Conservation (phyloP, 2,329 filamentous ascomycete genomes). For the Hortaea werneckii region DNA sequence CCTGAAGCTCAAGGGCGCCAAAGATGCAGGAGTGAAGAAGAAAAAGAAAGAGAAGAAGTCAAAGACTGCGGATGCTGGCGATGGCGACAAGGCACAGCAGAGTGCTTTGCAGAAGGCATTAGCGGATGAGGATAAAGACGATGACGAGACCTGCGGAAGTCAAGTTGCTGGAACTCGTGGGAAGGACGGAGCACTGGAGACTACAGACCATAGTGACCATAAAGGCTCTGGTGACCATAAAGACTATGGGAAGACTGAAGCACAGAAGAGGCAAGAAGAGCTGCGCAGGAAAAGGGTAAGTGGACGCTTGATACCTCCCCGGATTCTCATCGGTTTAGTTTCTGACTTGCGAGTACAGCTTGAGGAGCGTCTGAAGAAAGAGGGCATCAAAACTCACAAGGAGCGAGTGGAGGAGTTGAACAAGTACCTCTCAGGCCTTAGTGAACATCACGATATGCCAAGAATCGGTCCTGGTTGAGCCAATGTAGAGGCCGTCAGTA, state of each 20-base stretch:
- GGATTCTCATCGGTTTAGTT: background rate
- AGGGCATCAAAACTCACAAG: constrained; percentile 92
- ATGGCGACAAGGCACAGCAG: constrained; percentile 16
- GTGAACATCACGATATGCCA: constrained; percentile 95
- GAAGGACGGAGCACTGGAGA: constrained; percentile 17
- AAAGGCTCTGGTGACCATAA: constrained; percentile 37
- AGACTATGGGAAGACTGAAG: constrained; percentile 60
- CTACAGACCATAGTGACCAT: constrained; percentile 51
- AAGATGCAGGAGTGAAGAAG: constrained; percentile 52
- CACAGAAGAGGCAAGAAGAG: constrained; percentile 74
- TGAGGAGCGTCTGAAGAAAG: constrained; percentile 68
- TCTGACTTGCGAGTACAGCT: constrained; percentile 43
- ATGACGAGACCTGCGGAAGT: background rate
- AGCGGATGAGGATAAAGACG: constrained; percentile 24
- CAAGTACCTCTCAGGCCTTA: constrained; percentile 79
- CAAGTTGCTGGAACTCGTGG: constrained; percentile 2
- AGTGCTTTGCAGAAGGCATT: constrained; percentile 20
- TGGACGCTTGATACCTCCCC: constrained; percentile 14
- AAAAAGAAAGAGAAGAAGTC: constrained; percentile 45
- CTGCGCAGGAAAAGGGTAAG: constrained; percentile 66
- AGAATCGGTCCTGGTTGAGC: constrained; percentile 48
- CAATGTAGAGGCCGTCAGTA: background rate
- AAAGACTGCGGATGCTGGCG: constrained; percentile 1
- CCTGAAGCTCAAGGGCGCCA: constrained; percentile 74
- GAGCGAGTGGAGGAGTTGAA: constrained; percentile 94